These are phyloP conservation scores for Fusarium newnesense DNA, from an alignment of 2,329 filamentous ascomycete genomes.

Conservation along the genomic window DNA sequence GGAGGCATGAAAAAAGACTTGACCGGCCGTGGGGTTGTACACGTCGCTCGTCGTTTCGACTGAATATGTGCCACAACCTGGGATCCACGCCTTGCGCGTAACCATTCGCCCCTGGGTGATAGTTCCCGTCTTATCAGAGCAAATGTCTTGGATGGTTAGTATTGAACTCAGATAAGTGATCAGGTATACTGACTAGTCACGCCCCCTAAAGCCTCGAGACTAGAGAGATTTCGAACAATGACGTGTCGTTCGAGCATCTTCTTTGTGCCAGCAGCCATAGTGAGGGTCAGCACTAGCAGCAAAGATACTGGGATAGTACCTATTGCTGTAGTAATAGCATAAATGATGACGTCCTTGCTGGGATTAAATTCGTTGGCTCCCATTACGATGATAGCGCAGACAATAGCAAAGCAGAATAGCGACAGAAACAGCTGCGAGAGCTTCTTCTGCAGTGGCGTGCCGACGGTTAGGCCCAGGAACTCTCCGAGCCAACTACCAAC, in stretches of 20 bases:
- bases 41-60: constrained; percentile 44
- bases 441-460: constrained; percentile 75
- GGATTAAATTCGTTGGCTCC: constrained; percentile 45
- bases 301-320: constrained; percentile 61
- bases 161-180: not conserved
- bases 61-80: constrained; percentile 44
- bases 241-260: constrained; percentile 60
- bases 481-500: constrained; percentile 41
- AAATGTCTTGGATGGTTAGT: constrained; percentile 40
- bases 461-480: constrained; percentile 61
- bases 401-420: constrained; percentile 49
- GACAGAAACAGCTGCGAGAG: constrained; percentile 73
- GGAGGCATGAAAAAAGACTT: constrained; percentile 28
- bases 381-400: constrained; percentile 32
- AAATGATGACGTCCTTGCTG: constrained; percentile 48
- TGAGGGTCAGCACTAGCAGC: constrained; percentile 62
- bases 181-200: constrained; percentile 55
- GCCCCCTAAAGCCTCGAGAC: constrained; percentile 60
- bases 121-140: constrained; percentile 45
- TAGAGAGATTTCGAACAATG: constrained; percentile 58
- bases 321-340: constrained; percentile 54
- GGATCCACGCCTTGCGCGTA: constrained; percentile 23
- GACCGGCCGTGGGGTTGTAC: constrained; percentile 41
- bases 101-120: constrained; percentile 47
- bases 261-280: constrained; percentile 61